phyloP scores from a whole-genome alignment of 176 grass and related monocot species.

The Ensete glaucum region DNA sequence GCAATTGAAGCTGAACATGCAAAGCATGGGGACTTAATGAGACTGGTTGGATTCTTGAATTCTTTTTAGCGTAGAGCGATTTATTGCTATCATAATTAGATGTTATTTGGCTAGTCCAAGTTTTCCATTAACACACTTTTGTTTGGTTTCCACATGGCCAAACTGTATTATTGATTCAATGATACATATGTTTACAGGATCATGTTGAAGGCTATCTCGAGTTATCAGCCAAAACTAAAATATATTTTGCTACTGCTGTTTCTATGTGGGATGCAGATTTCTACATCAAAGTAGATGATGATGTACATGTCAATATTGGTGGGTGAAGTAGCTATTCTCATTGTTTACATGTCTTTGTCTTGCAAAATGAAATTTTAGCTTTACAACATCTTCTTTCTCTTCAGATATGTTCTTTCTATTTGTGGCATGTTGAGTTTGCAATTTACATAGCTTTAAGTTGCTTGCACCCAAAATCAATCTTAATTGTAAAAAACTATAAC shows the following conservation, averaged over 20 bases:
- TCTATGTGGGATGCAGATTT: slow-evolving; percentile 9
- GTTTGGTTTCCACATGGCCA: too few relatives aligned
- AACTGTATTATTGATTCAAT: too few relatives aligned
- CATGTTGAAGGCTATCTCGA: slow-evolving; percentile 15
- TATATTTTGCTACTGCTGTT: slow-evolving; percentile 3
- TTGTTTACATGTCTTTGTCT: background rate
- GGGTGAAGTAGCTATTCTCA: background rate
- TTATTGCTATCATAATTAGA: background rate
- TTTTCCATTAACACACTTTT: background rate
- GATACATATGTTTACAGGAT: background rate
- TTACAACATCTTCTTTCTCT: too few relatives aligned
- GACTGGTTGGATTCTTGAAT: background rate
- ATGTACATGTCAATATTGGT: slow-evolving; percentile 17
- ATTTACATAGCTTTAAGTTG: too few relatives aligned
- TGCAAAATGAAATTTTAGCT: too few relatives aligned
- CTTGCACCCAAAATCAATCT: too few relatives aligned
- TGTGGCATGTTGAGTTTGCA: too few relatives aligned
- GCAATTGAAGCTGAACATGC: slow-evolving; percentile 8
- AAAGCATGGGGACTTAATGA: slow-evolving; percentile 12
- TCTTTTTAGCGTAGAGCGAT: background rate
- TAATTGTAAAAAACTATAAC: too few relatives aligned
- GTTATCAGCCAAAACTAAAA: slow-evolving; percentile 10
- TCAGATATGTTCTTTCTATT: too few relatives aligned
- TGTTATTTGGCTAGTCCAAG: background rate
- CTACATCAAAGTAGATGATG: slow-evolving; percentile 11